These are phyloP conservation scores for Uncinocarpus reesii DNA, from an alignment of 2,329 filamentous ascomycete species.

Conservation along the genomic window DNA sequence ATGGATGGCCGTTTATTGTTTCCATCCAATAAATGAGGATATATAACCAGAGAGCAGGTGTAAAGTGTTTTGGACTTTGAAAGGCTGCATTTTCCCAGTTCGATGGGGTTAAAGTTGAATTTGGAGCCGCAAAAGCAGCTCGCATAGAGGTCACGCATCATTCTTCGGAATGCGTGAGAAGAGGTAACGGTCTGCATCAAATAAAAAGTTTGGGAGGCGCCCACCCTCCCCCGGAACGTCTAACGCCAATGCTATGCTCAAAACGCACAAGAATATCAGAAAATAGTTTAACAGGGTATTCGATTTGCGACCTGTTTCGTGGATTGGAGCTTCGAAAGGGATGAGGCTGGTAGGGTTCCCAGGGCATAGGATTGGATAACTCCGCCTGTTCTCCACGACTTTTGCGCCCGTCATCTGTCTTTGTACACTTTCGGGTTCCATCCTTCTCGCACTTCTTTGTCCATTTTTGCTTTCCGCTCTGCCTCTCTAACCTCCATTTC, in stretches of 20 bases:
- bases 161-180: neutral
- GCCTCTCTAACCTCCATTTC: constrained; percentile 72
- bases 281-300: neutral
- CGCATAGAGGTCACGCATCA: neutral
- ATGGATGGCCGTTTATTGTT: neutral
- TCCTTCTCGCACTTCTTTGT: constrained; percentile 70
- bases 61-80: no score
- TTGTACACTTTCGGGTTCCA: constrained; percentile 96
- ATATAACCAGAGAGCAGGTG: no score
- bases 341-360: no score
- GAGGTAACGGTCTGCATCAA: neutral
- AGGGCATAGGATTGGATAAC: neutral
- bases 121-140: neutral
- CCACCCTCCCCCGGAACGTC: constrained; percentile 1
- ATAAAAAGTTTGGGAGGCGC: neutral
- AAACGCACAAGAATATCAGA: constrained; percentile 1
- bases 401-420: constrained; percentile 49
- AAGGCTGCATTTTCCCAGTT: no score
- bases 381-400: neutral
- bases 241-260: constrained; percentile 13
- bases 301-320: neutral
- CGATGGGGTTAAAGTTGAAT: neutral
- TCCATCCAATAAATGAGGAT: neutral
- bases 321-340: neutral
- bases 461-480: constrained; percentile 58